Evolutionary conservation across 2,329 filamentous ascomycete genomes (phyloP), one percentile per base, ranked within the genome.

Genomic region (Diaporthe humulicola): DNA sequence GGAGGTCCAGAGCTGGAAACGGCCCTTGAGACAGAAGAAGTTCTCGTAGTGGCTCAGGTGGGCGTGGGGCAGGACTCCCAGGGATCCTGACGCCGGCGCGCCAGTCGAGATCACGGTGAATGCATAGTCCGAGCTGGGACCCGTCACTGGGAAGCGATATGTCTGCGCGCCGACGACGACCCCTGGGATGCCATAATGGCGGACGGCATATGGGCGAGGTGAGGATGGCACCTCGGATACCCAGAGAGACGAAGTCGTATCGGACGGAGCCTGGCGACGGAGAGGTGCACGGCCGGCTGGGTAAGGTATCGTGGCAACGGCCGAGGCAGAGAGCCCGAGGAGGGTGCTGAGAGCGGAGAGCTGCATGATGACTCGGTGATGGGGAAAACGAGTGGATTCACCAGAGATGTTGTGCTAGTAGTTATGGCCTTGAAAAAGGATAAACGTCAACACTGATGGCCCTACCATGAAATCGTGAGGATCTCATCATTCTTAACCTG

Each of bases 61-160:
- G 50, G 82, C 81, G 76, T 87, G 86, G 1, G 86, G 85, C 4
- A 87, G 80, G 5, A 87, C 84, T 22, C 85, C 86, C 0, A 87
- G 78, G 2, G 78, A 78, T 15, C 78, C 76, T 17, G 83, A 85
- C 10, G 77, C 78, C 1, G 85, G 83, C 2, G 84, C 81, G 73
- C 85, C 85, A 60, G 86, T 87, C 73, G 82, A 82, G 79, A 87
- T 84, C 61, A 87, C 78, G 12, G 84, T 85, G 70, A 87, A 87
- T 8, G 85, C 85, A 77, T 83, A 80, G 72, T 81, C 84, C 1
- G 85, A 87, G 1, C 86, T 86, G 40, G 83, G 82, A 4, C 85
- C 85, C 0, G 86, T 87, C 2, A 87, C 86, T 19, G 71, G 71
- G 52, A 73, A 73, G 38, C 71, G 71, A 9, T 70, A 73, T 17